These are phyloP conservation scores for Saccharomycopsis sp. DNA, from an alignment of 805 yeast species.

Conservation along the genomic window DNA sequence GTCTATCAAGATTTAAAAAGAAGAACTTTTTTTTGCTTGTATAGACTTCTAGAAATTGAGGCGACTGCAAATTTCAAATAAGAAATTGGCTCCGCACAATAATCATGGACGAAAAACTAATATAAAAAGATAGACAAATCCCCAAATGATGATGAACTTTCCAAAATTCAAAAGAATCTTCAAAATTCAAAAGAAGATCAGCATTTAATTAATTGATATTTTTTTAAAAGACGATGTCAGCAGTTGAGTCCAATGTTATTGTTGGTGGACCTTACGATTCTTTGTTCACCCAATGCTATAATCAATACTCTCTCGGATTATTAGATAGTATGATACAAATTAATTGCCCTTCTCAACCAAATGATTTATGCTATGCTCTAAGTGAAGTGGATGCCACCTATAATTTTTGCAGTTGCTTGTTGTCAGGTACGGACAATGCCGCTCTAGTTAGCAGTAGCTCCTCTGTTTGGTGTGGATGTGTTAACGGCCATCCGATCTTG, in stretches of 20 bases:
- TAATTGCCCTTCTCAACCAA: not conserved
- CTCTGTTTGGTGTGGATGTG: not conserved
- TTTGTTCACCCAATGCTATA: slow-evolving; percentile 4
- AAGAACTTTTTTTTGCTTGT: too few relatives aligned
- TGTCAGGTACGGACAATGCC: not conserved
- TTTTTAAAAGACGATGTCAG: slow-evolving; percentile 2
- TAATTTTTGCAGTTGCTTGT: slow-evolving; percentile 2
- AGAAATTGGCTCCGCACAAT: too few relatives aligned
- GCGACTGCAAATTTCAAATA: too few relatives aligned
- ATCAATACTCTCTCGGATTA: slow-evolving; percentile 1
- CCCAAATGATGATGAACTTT: too few relatives aligned
- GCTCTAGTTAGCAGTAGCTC: not conserved
- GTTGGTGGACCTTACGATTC: not conserved
- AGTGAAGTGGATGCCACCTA: not conserved
- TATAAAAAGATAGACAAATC: too few relatives aligned
- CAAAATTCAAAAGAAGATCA: too few relatives aligned
- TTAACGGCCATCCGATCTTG: not conserved
- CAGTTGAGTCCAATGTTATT: slow-evolving; percentile 4
- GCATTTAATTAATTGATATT: too few relatives aligned
- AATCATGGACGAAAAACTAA: too few relatives aligned
- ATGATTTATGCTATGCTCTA: not conserved
- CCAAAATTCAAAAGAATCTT: too few relatives aligned
- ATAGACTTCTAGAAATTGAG: too few relatives aligned
- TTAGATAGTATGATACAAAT: not conserved
- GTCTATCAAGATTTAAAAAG: too few relatives aligned